A percentile compares a stretch with the other conserved stretches of the same genome.
Conservation (phyloP, 176 grass and related monocot species). For the Zoysia japonica region DNA sequence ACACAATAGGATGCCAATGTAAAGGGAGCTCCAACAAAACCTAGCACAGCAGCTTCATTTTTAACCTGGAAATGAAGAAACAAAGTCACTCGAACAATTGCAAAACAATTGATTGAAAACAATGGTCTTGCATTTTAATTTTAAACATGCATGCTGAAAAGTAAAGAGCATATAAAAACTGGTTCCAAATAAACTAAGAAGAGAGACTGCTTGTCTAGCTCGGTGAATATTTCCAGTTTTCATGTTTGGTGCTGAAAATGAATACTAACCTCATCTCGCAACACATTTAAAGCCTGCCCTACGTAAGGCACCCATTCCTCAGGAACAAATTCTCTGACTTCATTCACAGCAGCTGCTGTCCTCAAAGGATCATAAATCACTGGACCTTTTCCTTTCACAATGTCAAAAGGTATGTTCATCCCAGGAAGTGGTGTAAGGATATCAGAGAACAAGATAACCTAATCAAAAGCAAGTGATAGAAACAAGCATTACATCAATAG, state of each 20-base stretch:
- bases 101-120: conserved; percentile 5
- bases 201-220: neutral
- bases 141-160: neutral
- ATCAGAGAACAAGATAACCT: conserved; percentile 98
- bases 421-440: conserved; percentile 97
- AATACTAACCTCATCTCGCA: conserved; percentile 74
- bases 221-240: conserved; percentile 22
- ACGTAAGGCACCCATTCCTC: conserved; percentile 90
- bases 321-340: conserved; percentile 95
- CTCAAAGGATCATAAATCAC: conserved; percentile 86
- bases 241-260: conserved; percentile 9
- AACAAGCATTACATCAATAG: conserved; percentile 1
- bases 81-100: neutral
- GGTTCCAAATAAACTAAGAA: conserved; percentile 9
- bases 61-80: conserved; percentile 73
- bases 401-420: conserved; percentile 99
- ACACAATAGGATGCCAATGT: conserved; percentile 95
- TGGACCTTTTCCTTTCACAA: conserved; percentile 98
- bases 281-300: conserved; percentile 80
- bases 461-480: conserved; percentile 20
- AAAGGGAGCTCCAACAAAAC: conserved; percentile 98
- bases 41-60: conserved; percentile 88
- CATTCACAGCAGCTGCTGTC: conserved; percentile 76
- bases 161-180: neutral
- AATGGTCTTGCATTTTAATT: neutral